Evolutionary conservation across 495 filamentous ascomycete species (phyloP).

Genomic region (Daldinia vernicosa): DNA sequence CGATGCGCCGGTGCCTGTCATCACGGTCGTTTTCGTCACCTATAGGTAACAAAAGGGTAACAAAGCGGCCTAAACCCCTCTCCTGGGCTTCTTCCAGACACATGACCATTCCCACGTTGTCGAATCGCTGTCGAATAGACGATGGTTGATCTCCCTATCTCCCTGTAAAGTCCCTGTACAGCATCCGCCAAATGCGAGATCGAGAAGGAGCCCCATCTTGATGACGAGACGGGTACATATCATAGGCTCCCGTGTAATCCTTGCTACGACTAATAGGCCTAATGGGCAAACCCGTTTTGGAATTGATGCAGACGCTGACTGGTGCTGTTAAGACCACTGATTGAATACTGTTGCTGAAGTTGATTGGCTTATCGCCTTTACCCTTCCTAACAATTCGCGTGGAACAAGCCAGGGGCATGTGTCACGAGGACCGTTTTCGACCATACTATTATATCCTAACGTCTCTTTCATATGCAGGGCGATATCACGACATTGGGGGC

Average conservation of each 20-base stretch:
- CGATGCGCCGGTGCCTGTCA: constrained; percentile 29
- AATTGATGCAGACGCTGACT: constrained; percentile 36
- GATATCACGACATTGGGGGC: constrained; percentile 32
- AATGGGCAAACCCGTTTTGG: constrained; percentile 39
- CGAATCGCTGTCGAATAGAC: constrained; percentile 38
- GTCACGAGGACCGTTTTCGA: constrained; percentile 44
- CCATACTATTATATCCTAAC: constrained; percentile 29
- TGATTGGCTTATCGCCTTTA: constrained; percentile 39
- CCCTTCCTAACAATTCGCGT: constrained; percentile 36
- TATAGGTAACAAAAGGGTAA: constrained; percentile 14
- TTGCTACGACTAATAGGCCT: constrained; percentile 23
- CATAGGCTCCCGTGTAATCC: constrained; percentile 42
- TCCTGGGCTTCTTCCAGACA: constrained; percentile 31
- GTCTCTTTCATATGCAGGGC: constrained; percentile 28
- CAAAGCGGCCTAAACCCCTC: constrained; percentile 34
- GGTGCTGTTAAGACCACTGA: constrained; percentile 36
- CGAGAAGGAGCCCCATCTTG: constrained; percentile 30
- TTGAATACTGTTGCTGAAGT: constrained; percentile 22
- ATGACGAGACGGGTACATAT: constrained; percentile 34
- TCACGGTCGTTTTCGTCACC: constrained; percentile 25
- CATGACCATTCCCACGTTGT: constrained; percentile 38
- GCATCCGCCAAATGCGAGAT: constrained; percentile 42
- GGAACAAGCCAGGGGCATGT: constrained; percentile 41
- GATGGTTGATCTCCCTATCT: constrained; percentile 36
- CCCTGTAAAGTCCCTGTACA: constrained; percentile 19